Conservation (phyloP, 225 moss, liverwort and hornwort genomes). For the Climacium dendroides region DNA sequence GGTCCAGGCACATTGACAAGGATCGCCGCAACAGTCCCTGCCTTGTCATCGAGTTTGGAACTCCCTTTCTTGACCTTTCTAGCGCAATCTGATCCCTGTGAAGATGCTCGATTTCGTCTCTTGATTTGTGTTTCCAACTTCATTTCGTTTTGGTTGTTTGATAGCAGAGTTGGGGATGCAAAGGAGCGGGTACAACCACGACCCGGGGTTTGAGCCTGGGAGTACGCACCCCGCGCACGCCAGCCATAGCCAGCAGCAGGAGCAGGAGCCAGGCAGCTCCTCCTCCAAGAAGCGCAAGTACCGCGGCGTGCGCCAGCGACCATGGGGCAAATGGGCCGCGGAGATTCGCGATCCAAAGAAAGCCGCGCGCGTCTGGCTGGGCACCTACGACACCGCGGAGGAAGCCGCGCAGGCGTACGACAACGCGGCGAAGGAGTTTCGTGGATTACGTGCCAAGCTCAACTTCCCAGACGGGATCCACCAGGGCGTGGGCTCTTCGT, state of each 20-base stretch:
- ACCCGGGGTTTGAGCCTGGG: conserved; percentile 7
- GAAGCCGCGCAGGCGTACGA: conserved; percentile 39
- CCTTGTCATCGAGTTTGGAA: background rate
- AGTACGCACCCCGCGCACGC: background rate
- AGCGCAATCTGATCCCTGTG: background rate
- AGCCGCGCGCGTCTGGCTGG: conserved; percentile 42
- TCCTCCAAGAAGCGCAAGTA: conserved; percentile 29
- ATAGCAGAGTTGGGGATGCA: conserved; percentile 33
- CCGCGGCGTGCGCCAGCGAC: conserved; percentile 33
- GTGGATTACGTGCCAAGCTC: conserved; percentile 35
- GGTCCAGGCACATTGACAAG: background rate
- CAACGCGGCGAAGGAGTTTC: conserved; percentile 36
- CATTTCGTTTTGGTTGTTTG: background rate
- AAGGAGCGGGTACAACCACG: conserved; percentile 10
- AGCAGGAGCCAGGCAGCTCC: background rate
- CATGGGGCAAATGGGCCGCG: conserved; percentile 46
- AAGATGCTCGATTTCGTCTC: background rate
- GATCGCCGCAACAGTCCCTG: background rate
- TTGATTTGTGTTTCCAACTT: background rate
- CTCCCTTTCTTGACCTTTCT: background rate
- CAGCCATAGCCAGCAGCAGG: background rate
- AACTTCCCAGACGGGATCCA: conserved; percentile 38
- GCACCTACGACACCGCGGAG: conserved; percentile 37
- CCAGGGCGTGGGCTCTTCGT: conserved; percentile 14
- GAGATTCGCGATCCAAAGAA: conserved; percentile 51